Evolutionary conservation across 164 flowering plant species (phyloP), one percentile per base, ranked within the genome.

Genomic region (Piper betle): DNA sequence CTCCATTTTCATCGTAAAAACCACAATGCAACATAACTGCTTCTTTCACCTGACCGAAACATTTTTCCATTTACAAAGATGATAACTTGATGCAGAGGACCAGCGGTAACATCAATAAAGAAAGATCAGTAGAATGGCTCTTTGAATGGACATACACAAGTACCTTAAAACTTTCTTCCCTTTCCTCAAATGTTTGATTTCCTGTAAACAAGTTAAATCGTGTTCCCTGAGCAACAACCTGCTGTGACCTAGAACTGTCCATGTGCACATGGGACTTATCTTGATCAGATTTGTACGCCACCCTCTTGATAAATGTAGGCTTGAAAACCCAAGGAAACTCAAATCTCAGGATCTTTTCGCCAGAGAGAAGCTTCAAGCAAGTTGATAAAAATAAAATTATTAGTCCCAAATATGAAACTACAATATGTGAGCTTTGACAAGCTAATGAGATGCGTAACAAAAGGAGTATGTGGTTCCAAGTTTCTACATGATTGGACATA

Each of bases 191-290:
- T 39, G 84, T 81, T 77, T 89, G 98, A 66, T 78, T 64, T 62
- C 98, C 98, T 3, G 97, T 84, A 67, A 93, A 93, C 62, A 79
- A 70, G 69, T 89, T 93, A 68, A 87, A 89, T 69, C 96, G 74
- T 52, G 82, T 61, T 33, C 64, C 69, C 54, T 75, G 74, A 15
- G 33, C 33, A 25, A 56, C 52, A 33, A 60, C 67, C 63, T 69
- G 71, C 52, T 60, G 70, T 55, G 74, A 72, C 19, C 67, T n/a
- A 18, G 50, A 69, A 39, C 64, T 40, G 41, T 72, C 75, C 46
- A 58, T 80, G 56, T 69, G 57, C 63, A 73, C 57, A 55, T 56
- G 37, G 48, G 69, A 78, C 52, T 39, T 25, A 25, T 25, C 33
- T 25, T 25, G 70, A 62, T 78, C 86, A 55, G 87, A 68, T 54